phyloP scores from a whole-genome alignment of 2,329 filamentous ascomycete species.

The Monilinia fructicola region DNA sequence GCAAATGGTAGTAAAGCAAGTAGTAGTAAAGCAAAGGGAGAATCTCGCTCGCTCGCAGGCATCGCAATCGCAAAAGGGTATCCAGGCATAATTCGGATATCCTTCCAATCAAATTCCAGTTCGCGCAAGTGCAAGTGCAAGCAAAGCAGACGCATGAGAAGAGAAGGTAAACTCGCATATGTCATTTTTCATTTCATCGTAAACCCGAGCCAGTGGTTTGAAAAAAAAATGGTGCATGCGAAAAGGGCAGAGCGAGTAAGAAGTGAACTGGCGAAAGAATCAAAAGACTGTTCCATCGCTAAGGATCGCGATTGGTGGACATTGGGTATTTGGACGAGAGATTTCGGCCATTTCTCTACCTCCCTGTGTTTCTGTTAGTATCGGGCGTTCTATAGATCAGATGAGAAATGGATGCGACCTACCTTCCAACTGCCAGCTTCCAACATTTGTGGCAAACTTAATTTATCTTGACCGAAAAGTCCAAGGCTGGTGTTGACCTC shows the following conservation, averaged over 20 bases:
- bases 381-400: constrained; percentile 7
- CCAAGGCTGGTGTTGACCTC: constrained; percentile 69
- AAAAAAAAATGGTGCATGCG: constrained; percentile 6
- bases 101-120: background rate
- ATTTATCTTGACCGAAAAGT: constrained; percentile 65
- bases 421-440: constrained; percentile 99
- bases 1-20: background rate
- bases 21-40: constrained; percentile 13
- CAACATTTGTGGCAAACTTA: constrained; percentile 83
- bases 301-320: constrained; percentile 92
- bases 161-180: constrained; percentile 8
- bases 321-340: constrained; percentile 79
- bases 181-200: constrained; percentile 22
- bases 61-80: constrained; percentile 20
- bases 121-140: constrained; percentile 1
- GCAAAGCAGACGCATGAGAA: constrained; percentile 11
- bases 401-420: constrained; percentile 39
- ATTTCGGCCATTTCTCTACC: constrained; percentile 95
- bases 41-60: constrained; percentile 16
- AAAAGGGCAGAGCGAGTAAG: constrained; percentile 15
- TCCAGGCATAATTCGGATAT: constrained; percentile 11
- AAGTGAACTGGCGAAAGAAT: constrained; percentile 18
- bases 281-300: constrained; percentile 97
- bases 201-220: constrained; percentile 18
- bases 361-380: constrained; percentile 54